Percentiles rank a stretch among this genome's conserved stretches.
These are phyloP conservation scores for Dipodascus geniculatus DNA, from an alignment of 805 yeast genomes.

Conservation along the genomic window DNA sequence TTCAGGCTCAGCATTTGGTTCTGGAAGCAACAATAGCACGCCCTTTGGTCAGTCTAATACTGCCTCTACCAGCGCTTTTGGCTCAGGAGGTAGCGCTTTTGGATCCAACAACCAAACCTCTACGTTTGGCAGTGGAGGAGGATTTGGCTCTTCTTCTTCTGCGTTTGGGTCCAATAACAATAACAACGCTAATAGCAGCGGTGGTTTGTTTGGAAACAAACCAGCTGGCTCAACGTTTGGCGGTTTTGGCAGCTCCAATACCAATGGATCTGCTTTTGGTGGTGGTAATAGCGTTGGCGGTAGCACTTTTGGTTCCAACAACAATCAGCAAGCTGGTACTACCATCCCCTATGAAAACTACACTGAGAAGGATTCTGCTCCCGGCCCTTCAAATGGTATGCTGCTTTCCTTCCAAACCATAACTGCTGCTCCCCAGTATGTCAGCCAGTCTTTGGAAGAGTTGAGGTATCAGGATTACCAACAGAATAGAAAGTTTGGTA, in stretches of 20 bases:
- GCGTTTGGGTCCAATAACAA: constrained; percentile 13
- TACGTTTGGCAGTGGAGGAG: constrained; percentile 11
- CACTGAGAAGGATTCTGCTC: constrained; percentile 57
- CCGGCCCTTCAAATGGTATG: constrained; percentile 38
- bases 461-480: constrained; percentile 81
- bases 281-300: constrained; percentile 22
- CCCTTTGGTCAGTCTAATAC: constrained; percentile 15
- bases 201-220: constrained; percentile 14
- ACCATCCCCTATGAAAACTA: constrained; percentile 56
- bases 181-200: constrained; percentile 1
- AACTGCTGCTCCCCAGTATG: constrained; percentile 83
- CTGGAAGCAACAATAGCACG: constrained; percentile 9
- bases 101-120: constrained; percentile 11
- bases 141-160: constrained; percentile 15
- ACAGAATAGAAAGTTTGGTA: constrained; percentile 55
- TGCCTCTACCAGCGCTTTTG: constrained; percentile 13
- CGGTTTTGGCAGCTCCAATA: constrained; percentile 5
- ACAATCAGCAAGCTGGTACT: constrained; percentile 50
- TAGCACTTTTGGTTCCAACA: constrained; percentile 23
- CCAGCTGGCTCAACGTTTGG: constrained; percentile 4
- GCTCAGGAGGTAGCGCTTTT: constrained; percentile 7
- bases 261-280: constrained; percentile 12
- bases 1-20: background rate
- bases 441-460: constrained; percentile 73
- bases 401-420: constrained; percentile 47